Percentiles rank a stretch among this genome's conserved stretches.
Evolutionary conservation across 1,139 yeast species (phyloP).

Genomic region (Sugiyamaella xylanicola): DNA sequence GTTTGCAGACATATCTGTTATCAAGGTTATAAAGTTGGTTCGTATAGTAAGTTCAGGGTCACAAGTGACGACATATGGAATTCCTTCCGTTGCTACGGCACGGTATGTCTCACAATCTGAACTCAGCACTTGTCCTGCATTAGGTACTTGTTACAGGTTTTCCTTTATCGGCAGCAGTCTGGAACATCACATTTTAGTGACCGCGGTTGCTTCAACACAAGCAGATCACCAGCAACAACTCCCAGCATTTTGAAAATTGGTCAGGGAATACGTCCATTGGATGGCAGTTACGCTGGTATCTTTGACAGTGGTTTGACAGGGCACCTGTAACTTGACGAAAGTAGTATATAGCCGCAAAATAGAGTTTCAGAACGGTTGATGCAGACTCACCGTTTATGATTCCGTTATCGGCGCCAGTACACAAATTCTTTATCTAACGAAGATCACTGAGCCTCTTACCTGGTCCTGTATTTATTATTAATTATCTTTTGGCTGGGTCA

Average conservation of each 20-base stretch:
- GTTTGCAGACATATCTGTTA: too few species aligned
- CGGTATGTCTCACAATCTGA: too few species aligned
- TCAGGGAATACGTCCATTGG: too few species aligned
- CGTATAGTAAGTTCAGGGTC: too few species aligned
- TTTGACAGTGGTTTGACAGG: too few species aligned
- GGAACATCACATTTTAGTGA: neutral
- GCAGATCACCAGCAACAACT: neutral
- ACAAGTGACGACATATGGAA: too few species aligned
- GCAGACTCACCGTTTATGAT: neutral
- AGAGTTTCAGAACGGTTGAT: neutral
- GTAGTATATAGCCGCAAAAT: neutral
- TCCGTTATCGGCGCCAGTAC: neutral
- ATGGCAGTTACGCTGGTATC: too few species aligned
- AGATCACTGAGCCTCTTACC: neutral
- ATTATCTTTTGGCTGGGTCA: neutral
- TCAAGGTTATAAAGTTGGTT: too few species aligned
- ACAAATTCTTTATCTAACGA: neutral
- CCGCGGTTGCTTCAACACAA: neutral
- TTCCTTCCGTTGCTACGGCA: too few species aligned
- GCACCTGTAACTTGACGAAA: too few species aligned
- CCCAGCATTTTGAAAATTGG: too few species aligned
- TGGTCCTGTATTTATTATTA: neutral
- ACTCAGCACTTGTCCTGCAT: too few species aligned
- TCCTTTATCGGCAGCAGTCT: neutral
- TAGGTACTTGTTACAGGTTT: neutral